phyloP scores from a whole-genome alignment of 192 early-diverging fungal species.

The Backusella sp. region DNA sequence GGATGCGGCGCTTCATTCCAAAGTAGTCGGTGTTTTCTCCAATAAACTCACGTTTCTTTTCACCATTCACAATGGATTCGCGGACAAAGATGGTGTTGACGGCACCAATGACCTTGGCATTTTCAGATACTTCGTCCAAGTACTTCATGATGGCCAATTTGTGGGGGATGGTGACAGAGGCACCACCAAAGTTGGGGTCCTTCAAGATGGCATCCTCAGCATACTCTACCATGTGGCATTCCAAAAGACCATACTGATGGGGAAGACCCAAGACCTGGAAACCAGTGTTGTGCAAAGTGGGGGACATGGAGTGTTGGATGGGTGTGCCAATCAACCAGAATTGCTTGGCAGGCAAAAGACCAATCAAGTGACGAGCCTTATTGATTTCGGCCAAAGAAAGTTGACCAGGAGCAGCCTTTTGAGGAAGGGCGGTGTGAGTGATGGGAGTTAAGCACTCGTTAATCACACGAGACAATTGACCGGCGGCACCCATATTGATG shows the following conservation, averaged over 20 bases:
- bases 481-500: slow-evolving; percentile 88
- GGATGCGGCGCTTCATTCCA: slow-evolving; percentile 75
- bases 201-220: slow-evolving; percentile 54
- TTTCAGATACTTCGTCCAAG: slow-evolving; percentile 67
- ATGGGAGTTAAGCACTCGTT: slow-evolving; percentile 94
- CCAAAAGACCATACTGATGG: slow-evolving; percentile 72
- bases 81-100: slow-evolving; percentile 82
- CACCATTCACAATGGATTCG: slow-evolving; percentile 27
- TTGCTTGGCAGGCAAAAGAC: slow-evolving; percentile 61
- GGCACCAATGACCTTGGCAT: slow-evolving; percentile 87
- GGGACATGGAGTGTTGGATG: slow-evolving; percentile 88
- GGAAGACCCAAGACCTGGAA: slow-evolving; percentile 86
- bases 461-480: slow-evolving; percentile 88
- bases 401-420: slow-evolving; percentile 92
- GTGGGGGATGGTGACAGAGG: slow-evolving; percentile 93
- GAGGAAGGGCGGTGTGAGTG: slow-evolving; percentile 79
- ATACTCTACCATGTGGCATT: slow-evolving; percentile 62
- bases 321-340: slow-evolving; percentile 91
- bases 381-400: slow-evolving; percentile 80
- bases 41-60: slow-evolving; percentile 43
- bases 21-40: slow-evolving; percentile 98
- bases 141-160: slow-evolving; percentile 86
- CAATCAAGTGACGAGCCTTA: slow-evolving; percentile 64
- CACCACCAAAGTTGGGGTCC: slow-evolving; percentile 80
- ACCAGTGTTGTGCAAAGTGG: slow-evolving; percentile 89